phyloP scores from a whole-genome alignment of 2,329 filamentous ascomycete species.

The Ophiosphaerella narmari region DNA sequence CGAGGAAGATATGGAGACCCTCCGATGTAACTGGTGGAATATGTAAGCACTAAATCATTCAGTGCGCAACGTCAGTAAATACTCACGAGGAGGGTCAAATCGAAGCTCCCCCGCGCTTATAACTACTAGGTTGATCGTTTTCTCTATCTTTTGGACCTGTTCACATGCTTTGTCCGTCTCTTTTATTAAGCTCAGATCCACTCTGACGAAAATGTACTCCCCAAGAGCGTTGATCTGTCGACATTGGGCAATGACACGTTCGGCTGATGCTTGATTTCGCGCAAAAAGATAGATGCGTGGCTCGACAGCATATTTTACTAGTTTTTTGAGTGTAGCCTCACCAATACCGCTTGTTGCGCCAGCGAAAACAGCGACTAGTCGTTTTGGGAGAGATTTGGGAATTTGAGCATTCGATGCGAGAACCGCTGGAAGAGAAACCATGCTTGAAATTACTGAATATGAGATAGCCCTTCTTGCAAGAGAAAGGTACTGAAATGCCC shows the following conservation, averaged over 20 bases:
- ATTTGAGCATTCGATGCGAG: slow-evolving; percentile 23
- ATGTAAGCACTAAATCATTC: not conserved
- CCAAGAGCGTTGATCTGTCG: slow-evolving; percentile 44
- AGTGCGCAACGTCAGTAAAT: not conserved
- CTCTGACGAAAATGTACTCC: slow-evolving; percentile 47
- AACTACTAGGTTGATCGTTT: slow-evolving; percentile 59
- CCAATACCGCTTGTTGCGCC: slow-evolving; percentile 53
- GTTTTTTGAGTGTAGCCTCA: slow-evolving; percentile 46
- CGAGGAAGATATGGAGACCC: slow-evolving; percentile 38
- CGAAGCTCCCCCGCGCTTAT: slow-evolving; percentile 51
- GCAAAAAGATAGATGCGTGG: slow-evolving; percentile 51
- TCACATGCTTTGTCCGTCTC: slow-evolving; percentile 50
- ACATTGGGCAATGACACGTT: slow-evolving; percentile 43
- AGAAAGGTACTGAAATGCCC: not conserved
- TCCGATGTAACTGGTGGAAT: slow-evolving; percentile 26
- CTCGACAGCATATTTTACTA: slow-evolving; percentile 44
- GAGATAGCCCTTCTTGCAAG: not conserved
- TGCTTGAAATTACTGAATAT: slow-evolving; percentile 3
- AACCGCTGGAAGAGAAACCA: slow-evolving; percentile 26
- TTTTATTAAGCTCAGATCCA: slow-evolving; percentile 46
- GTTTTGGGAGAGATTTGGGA: slow-evolving; percentile 21
- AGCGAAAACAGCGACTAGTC: slow-evolving; percentile 38
- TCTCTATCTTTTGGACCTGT: slow-evolving; percentile 56
- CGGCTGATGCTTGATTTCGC: slow-evolving; percentile 44
- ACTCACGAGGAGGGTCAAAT: not conserved